Conservation (phyloP, 257 asterid genomes). For the Rehmannia glutinosa region DNA sequence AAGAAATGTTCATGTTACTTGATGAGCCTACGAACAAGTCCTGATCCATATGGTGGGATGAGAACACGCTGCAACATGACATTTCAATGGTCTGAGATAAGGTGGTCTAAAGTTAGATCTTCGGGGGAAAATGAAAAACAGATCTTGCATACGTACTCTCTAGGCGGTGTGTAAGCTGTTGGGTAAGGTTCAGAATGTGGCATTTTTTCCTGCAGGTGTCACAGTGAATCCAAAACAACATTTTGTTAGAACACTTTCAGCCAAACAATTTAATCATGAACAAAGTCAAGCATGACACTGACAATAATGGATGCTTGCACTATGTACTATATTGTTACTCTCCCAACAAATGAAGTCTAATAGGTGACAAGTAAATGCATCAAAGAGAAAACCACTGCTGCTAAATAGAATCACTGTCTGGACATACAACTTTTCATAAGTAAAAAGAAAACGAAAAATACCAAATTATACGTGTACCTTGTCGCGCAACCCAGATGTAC, state of each 20-base stretch:
- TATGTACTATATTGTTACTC: background rate
- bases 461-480: slow-evolving; percentile 34
- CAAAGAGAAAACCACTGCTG: background rate
- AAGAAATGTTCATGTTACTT: slow-evolving; percentile 18
- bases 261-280: background rate
- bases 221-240: background rate
- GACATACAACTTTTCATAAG: background rate
- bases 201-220: slow-evolving; percentile 26
- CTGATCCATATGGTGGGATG: slow-evolving; percentile 30
- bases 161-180: slow-evolving; percentile 48
- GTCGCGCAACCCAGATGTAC: slow-evolving; percentile 26
- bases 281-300: no score
- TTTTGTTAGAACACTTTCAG: slow-evolving; percentile 12
- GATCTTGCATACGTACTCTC: slow-evolving; percentile 53
- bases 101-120: background rate
- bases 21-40: slow-evolving; percentile 23
- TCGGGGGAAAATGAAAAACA: background rate
- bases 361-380: background rate
- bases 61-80: slow-evolving; percentile 53
- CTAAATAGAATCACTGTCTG: background rate
- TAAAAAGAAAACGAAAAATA: background rate
- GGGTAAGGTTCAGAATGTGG: slow-evolving; percentile 30
- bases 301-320: no score
- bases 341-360: background rate
- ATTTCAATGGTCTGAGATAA: slow-evolving; percentile 4